Base-by-base conservation (phyloP, 139 green algal genomes). In the Chlamydomonas eustigma region DNA sequence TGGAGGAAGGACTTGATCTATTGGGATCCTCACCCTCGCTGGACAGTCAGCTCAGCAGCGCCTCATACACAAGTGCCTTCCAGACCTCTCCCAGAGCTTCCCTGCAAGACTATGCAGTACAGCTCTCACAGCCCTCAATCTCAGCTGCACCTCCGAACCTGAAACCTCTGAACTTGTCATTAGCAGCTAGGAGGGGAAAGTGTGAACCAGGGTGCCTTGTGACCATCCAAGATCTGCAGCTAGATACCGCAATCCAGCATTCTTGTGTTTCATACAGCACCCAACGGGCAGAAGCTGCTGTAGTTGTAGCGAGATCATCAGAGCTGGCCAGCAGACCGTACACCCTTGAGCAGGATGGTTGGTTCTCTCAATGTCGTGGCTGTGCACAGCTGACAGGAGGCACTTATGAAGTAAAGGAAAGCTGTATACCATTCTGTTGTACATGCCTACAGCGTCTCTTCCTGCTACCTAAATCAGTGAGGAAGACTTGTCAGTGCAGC, bases 331-430 rank as follows among this genome's bases (percentile, higher is more conserved):
- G n/a, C n/a, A n/a, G n/a, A n/a, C n/a, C n/a, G n/a, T 18, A 58
- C 44, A 58, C 12, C 44, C 12, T 12, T 28, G 44, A 28, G 44
- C 44, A 28, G 44, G 44, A 35, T 70, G 63, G 63, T 35, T 70
- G 63, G 63, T 70, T 70, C 30, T 8, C 18, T 8, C 30, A 70
- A 28, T 70, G 63, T 28, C 63, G 63, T 22, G 63, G 63, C 6
- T 70, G 63, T 70, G 6, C 63, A 70, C 63, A 70, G 28, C 30
- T 70, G 8, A 70, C 63, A 8, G 63, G 63, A 5, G 28, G 63
- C 24, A 22, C 63, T 37, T 70, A 70, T 18, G 18, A 58, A 12
- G 18, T 58, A 12, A 58, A 18, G 44, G 12, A 18, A 28, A 12
- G 18, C 12, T 12, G 12, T 12, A 18, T 58, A 18, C 44, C 44